Percentiles rank a stretch among this genome's conserved stretches.
These are phyloP conservation scores for Colletotrichum sp. DNA, from an alignment of 2,329 filamentous ascomycete genomes.

Conservation along the genomic window DNA sequence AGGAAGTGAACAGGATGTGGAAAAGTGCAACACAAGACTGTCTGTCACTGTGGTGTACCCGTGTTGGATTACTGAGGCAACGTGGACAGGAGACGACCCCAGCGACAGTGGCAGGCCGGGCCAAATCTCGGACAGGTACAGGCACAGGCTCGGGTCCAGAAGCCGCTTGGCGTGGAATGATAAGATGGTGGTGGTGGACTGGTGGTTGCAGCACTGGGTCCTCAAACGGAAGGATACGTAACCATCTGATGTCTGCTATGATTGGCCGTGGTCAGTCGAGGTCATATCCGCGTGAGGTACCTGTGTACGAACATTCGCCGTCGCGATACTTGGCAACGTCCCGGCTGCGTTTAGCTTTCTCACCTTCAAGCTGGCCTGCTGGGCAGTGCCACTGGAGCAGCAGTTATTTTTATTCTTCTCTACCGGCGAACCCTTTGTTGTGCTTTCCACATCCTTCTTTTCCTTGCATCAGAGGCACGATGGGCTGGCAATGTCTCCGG, in stretches of 20 bases:
- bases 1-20: neutral
- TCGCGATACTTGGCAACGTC: neutral
- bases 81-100: neutral
- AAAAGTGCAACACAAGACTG: neutral
- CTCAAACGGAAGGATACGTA: conserved; percentile 4
- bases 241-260: neutral
- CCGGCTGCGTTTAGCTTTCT: neutral
- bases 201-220: neutral
- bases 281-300: neutral
- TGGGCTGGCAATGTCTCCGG: neutral
- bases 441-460: neutral
- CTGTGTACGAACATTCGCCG: neutral
- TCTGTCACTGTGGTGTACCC: neutral
- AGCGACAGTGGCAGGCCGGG: neutral
- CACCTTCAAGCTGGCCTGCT: neutral
- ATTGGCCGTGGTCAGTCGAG: neutral
- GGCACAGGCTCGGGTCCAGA: neutral
- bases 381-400: neutral
- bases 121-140: neutral
- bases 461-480: neutral
- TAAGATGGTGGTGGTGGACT: neutral
- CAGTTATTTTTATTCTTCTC: neutral
- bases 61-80: neutral
- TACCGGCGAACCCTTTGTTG: neutral
- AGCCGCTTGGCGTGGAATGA: neutral